Base-by-base conservation (phyloP, 108 stramenopile species). In the Pseudonitzschia multistriata region DNA sequence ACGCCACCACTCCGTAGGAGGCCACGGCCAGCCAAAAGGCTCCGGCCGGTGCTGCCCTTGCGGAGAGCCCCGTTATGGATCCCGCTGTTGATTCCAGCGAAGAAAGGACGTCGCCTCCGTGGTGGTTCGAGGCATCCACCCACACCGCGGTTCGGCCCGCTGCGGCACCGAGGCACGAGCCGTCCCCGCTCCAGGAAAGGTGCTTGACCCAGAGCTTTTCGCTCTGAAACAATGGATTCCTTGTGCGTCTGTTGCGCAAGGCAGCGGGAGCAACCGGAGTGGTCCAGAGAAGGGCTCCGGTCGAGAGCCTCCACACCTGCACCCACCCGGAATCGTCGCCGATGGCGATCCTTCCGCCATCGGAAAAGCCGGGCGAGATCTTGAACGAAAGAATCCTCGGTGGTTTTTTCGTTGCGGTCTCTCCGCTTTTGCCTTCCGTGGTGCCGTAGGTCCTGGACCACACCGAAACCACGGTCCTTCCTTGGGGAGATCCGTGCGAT, bases 321-420 rank as follows among this genome's bases (percentile, higher is more conserved):
- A 59, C 57, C 31, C n/a, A 33, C n/a, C 57, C 57, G 11, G n/a
- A 33, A 59, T 59, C 57, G 34, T 59, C 57, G 34, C 57, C 57
- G 29, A 59, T 59, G 5, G 57, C 57, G 13, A 59, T 8, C 34
- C 57, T 59, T 19, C 57, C 57, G 34, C 57, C 57, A 35, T 59
- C 57, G 0, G 13, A 33, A 2, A 13, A n/a, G 35, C 21, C 5
- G 13, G 57, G 34, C 13, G 57, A 59, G 31, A 59, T 59, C 17
- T 35, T 31, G 34, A 59, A 17, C 5, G 31, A 33, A 2, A 59
- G 30, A 33, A 59, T 59, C 13, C 33, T 0, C 0, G 57, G 3
- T 25, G 13, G 10, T 33, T 25, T 5, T 34, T 7, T 37, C 8
- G 37, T 8, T 37, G 37, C 37, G 5, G 37, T 8, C 8, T 45